These are phyloP conservation scores for Pleurotus giganteus DNA, from an alignment of 768 basidiomycete genomes.

Conservation along the genomic window DNA sequence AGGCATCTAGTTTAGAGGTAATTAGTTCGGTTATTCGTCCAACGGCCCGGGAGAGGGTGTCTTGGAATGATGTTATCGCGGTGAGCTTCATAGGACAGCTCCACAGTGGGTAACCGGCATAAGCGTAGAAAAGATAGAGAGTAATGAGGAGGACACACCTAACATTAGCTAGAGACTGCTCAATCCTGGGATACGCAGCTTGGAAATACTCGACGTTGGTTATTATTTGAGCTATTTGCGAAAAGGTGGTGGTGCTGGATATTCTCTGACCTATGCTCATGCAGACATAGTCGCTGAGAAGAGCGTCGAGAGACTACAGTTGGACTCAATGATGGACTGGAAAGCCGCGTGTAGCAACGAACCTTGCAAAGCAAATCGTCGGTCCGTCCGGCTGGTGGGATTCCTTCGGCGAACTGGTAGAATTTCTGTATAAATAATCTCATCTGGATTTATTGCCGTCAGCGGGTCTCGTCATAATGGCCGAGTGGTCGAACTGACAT, in stretches of 20 bases:
- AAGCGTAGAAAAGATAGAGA: slow-evolving; percentile 6
- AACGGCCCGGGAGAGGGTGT: slow-evolving; percentile 66
- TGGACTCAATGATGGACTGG: too few species aligned
- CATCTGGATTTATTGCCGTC: slow-evolving; percentile 47
- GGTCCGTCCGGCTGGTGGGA: slow-evolving; percentile 86
- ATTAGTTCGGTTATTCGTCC: slow-evolving; percentile 80
- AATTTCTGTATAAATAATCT: slow-evolving; percentile 91
- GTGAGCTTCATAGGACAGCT: slow-evolving; percentile 77
- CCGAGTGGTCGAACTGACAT: slow-evolving; percentile 46
- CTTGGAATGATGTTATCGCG: slow-evolving; percentile 62
- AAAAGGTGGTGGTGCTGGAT: slow-evolving; percentile 71
- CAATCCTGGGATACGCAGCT: slow-evolving; percentile 79
- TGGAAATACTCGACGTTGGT: slow-evolving; percentile 93
- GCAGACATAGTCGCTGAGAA: slow-evolving; percentile 75
- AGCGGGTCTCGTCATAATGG: neutral
- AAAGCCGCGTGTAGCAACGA: too few species aligned
- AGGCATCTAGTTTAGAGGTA: slow-evolving; percentile 89
- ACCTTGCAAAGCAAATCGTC: slow-evolving; percentile 92
- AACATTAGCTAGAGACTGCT: slow-evolving; percentile 77
- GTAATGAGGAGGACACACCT: slow-evolving; percentile 43
- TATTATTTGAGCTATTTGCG: slow-evolving; percentile 91
- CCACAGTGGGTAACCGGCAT: slow-evolving; percentile 75
- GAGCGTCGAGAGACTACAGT: slow-evolving; percentile 76
- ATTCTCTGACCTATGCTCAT: slow-evolving; percentile 75
- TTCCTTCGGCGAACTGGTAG: slow-evolving; percentile 94